Conservation (phyloP, 805 yeast species). For the Sporopachydermia lactativora region DNA sequence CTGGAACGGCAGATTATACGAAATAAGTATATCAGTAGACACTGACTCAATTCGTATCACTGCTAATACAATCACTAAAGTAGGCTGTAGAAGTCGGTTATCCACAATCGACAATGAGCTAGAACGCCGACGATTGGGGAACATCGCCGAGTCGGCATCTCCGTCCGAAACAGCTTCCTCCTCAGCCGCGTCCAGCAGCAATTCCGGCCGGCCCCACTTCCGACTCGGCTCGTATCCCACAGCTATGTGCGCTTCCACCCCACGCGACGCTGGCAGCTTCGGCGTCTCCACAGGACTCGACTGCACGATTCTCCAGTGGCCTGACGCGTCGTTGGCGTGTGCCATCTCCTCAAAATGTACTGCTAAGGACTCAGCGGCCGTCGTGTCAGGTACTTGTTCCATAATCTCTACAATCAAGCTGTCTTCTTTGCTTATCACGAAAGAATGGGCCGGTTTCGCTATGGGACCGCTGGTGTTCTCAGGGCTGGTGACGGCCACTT, state of each 20-base stretch:
- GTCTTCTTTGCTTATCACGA: neutral
- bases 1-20: neutral
- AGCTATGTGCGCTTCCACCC: neutral
- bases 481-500: neutral
- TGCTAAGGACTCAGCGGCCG: neutral
- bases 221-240: neutral
- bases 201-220: neutral
- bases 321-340: neutral
- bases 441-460: neutral
- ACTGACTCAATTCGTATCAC: neutral
- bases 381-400: neutral
- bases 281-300: neutral
- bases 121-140: neutral
- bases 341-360: neutral
- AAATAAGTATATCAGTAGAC: neutral
- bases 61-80: neutral
- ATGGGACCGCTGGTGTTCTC: neutral
- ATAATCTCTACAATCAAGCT: neutral
- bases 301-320: conserved; percentile 1
- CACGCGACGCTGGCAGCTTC: neutral
- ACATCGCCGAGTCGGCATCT: neutral
- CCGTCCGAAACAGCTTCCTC: neutral
- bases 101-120: neutral
- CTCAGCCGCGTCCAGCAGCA: neutral
- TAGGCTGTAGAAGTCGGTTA: neutral